Evolutionary conservation across 2,329 filamentous ascomycete species (phyloP), one percentile per base, ranked within the genome.

Genomic region (Leptographium flavum): DNA sequence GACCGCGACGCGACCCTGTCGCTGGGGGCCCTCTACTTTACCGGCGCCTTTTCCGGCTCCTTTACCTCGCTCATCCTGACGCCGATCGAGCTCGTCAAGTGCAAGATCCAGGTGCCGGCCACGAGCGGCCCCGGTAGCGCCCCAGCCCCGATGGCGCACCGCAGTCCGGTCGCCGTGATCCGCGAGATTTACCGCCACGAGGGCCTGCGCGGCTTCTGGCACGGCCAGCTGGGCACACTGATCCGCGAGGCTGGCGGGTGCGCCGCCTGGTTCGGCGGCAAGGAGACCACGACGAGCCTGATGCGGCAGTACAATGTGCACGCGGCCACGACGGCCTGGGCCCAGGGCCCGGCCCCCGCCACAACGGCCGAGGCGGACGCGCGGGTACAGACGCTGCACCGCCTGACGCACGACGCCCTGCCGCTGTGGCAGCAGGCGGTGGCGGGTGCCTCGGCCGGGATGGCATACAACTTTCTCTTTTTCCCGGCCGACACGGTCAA

Each of bases 401-500:
- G 28, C 11, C 58, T 71, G 15, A 55, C 61, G 3, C 60, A 70
- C 5, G 65, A 73, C 40, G 69, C 78, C 1, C 66, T 95, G 10
- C 83, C 86, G 5, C 62, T 95, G 5, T 84, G 83, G 72, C 87
- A 95, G 63, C 87, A 94, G 61, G 86, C 93, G 57, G 60, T 86
- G 19, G 85, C 88, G 2, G 90, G 90, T 36, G 90, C 90, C 3
- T 77, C 80, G 8, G 92, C 90, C 4, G 92, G 92, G 44, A 84
- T 95, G 67, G 81, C 79, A 31, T 98, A 98, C 66, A 98, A 98
- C 61, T 96, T 96, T 59, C 67, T 94, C 21, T 95, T 96, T 69
- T 98, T 92, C 60, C 92, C 92, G 0, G 92, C 92, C 42, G 92
- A 98, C 60, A 98, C 92, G 1, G 83, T 98, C 68, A 98, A 98